Base-by-base conservation (phyloP, 2,329 filamentous ascomycete species). In the Colletotrichum godetiae region DNA sequence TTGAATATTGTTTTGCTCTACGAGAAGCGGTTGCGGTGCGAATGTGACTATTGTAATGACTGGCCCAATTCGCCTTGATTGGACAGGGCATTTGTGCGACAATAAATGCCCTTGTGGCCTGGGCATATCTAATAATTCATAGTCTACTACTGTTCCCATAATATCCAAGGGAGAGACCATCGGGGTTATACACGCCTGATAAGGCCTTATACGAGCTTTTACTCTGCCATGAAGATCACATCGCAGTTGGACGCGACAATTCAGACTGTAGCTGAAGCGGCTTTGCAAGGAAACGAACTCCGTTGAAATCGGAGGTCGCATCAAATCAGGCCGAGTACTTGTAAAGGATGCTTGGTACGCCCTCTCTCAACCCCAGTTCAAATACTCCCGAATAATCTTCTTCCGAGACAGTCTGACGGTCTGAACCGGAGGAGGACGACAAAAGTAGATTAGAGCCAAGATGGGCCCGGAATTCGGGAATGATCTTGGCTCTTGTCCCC, bases 401-500 rank as follows among this genome's bases (percentile, higher is more conserved):
- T n/a, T 42, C 60, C 46, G 67, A 73, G 67, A 70, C 67, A 70
- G 24, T 37, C 49, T 35, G 46, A 49, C 35, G 65, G 24, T 37
- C 49, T 35, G 46, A 49, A 29, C 15, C 29, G 70, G 56, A 64
- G 27, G 35, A 53, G 42, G 60, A 70, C 70, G 70, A 65, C 53
- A 66, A 67, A 61, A 73, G 60, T 12, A 33, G 27, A 35, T 31
- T 35, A 37, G 42, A 33, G 59, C 46, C n/a, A 60, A n/a, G 56
- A 66, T 42, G 29, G 56, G 29, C 33, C 67, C 49, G 13, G 62
- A 56, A 61, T 57, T 19, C 27, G 52, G 60, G 35, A 31, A 24
- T 55, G 22, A 24, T 35, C 56, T 49, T 42, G 60, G 46, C 56
- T 70, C 59, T 62, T 73, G 56, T 53, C 71, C 71, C 67, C 37